A percentile compares a stretch with the other conserved stretches of the same genome.
phyloP scores from a whole-genome alignment of 2,329 filamentous ascomycete species.

The Botrytis paeoniae region DNA sequence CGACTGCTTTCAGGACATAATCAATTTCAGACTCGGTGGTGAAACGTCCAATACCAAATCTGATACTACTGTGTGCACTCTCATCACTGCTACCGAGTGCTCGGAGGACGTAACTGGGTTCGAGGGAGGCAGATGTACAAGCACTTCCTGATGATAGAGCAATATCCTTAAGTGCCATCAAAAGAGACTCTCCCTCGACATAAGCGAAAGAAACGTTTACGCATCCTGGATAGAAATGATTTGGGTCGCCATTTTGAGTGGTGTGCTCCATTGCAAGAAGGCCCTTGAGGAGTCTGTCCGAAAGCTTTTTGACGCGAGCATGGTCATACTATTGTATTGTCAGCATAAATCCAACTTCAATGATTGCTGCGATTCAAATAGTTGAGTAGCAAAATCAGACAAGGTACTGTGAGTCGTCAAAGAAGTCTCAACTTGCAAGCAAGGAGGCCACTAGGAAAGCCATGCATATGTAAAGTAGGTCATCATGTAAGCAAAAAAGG shows the following conservation, averaged over 20 bases:
- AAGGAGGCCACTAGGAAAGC: slow-evolving; percentile 72
- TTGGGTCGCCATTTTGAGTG: slow-evolving; percentile 78
- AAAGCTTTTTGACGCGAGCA: slow-evolving; percentile 77
- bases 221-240: slow-evolving; percentile 88
- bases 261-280: slow-evolving; percentile 91
- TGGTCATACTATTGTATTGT: slow-evolving; percentile 71
- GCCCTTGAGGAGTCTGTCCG: slow-evolving; percentile 77
- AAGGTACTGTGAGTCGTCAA: slow-evolving; percentile 38
- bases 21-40: slow-evolving; percentile 95
- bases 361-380: slow-evolving; percentile 30
- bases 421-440: slow-evolving; percentile 39
- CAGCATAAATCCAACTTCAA: slow-evolving; percentile 34
- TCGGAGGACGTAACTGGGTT: slow-evolving; percentile 93
- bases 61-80: slow-evolving; percentile 94
- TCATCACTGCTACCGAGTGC: slow-evolving; percentile 96
- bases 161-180: slow-evolving; percentile 98
- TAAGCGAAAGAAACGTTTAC: slow-evolving; percentile 99
- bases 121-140: slow-evolving; percentile 93
- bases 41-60: slow-evolving; percentile 95
- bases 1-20: slow-evolving; percentile 92
- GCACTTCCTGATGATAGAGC: slow-evolving; percentile 94
- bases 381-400: slow-evolving; percentile 29
- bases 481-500: slow-evolving; percentile 58
- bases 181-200: slow-evolving; percentile 92
- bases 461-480: slow-evolving; percentile 83